phyloP scores from a whole-genome alignment of 495 filamentous ascomycete species.

The Podospora comata region DNA sequence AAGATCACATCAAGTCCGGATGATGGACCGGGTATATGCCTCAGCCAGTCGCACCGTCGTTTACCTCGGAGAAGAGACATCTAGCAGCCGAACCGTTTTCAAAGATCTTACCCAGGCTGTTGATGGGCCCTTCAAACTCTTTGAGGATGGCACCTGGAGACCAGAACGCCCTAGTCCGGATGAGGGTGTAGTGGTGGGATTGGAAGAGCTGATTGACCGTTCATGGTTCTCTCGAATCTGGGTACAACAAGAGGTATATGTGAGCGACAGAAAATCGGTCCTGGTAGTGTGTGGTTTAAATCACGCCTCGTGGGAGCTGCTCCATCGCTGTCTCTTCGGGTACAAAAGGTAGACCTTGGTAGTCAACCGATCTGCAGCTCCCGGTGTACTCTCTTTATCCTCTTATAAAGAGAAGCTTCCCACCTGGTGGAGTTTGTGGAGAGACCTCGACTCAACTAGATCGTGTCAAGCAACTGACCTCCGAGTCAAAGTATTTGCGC shows the following conservation, averaged over 20 bases:
- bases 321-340: neutral
- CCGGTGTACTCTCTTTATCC: too few species aligned
- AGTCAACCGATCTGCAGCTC: neutral
- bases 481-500: neutral
- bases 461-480: neutral
- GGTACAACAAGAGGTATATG: neutral
- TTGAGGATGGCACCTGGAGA: neutral
- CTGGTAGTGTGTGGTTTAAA: neutral
- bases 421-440: too few species aligned
- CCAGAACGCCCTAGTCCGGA: neutral
- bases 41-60: neutral
- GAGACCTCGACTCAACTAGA: neutral
- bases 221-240: neutral
- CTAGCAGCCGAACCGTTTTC: neutral
- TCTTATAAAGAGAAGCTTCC: too few species aligned
- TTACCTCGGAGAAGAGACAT: neutral
- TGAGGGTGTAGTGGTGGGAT: neutral
- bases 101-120: neutral
- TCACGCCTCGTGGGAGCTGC: neutral
- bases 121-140: too few species aligned
- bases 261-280: constrained; percentile 34
- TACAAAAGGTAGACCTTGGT: neutral
- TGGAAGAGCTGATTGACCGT: neutral
- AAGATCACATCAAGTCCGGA: neutral
- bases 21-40: neutral